Evolutionary conservation across 2,329 filamentous ascomycete species (phyloP).

Genomic region (Cordyceps tenuipes): DNA sequence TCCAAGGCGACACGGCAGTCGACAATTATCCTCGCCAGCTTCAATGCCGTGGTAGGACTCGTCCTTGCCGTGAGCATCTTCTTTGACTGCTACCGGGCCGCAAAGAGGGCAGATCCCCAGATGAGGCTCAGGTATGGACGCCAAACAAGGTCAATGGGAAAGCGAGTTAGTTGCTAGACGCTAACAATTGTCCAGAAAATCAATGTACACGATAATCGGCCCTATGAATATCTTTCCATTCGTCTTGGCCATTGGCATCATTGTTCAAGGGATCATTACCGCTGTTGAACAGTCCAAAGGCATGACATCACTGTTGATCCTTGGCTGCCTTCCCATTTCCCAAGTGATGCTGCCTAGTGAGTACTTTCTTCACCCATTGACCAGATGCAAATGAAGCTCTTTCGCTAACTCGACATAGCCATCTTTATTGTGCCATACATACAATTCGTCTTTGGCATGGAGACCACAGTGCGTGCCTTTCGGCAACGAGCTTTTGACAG

Average conservation of each 20-base stretch:
- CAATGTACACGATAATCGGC: slow-evolving; percentile 35
- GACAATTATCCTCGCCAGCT: slow-evolving; percentile 51
- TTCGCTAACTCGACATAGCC: slow-evolving; percentile 30
- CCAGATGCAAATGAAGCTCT: background rate
- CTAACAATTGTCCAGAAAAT: slow-evolving; percentile 21
- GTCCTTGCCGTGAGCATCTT: slow-evolving; percentile 48
- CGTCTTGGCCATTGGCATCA: slow-evolving; percentile 47
- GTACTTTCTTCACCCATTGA: slow-evolving; percentile 12
- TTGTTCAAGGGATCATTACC: slow-evolving; percentile 50
- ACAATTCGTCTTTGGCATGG: slow-evolving; percentile 57
- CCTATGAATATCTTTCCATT: slow-evolving; percentile 46
- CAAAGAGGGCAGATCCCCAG: slow-evolving; percentile 32
- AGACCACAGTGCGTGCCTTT: slow-evolving; percentile 49
- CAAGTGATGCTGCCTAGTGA: slow-evolving; percentile 54
- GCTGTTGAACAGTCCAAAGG: slow-evolving; percentile 48
- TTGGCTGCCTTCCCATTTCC: slow-evolving; percentile 45
- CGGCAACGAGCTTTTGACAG: slow-evolving; percentile 47
- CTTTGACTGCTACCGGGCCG: slow-evolving; percentile 43
- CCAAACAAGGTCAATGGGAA: background rate
- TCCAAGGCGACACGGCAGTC: slow-evolving; percentile 53
- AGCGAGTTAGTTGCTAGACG: background rate
- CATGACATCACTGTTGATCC: slow-evolving; percentile 39
- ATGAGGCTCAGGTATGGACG: slow-evolving; percentile 34
- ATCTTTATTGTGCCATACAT: slow-evolving; percentile 59
- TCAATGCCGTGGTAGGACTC: slow-evolving; percentile 52